Evolutionary conservation across 768 basidiomycete genomes (phyloP), one percentile per base, ranked within the genome.

Genomic region (Heimioporus sp.): DNA sequence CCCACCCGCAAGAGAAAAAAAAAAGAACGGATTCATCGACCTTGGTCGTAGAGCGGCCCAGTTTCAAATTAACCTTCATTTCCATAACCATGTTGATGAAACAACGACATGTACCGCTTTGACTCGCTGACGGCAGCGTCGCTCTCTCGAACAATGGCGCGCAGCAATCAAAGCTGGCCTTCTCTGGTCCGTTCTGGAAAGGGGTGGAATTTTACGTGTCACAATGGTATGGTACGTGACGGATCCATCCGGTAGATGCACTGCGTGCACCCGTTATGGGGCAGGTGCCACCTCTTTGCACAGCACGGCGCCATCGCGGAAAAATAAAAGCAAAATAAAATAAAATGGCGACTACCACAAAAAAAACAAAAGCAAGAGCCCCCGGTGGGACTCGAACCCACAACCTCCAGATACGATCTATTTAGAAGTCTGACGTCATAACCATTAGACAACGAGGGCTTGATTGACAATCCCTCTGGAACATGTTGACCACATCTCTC

Each of bases 341-440:
- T 2, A n/a, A n/a, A n/a, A n/a, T n/a, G n/a, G n/a, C n/a, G 12
- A 12, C 11, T 35, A 5, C 8, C 17, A 21, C n/a, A 54, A 54
- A 32, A 43, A 49, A 53, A 56, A 56, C 13, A 64, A 58, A 61
- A 61, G 10, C 10, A 51, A 47, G 24, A 80, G 83, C 86, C 84
- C 85, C 85, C 79, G 81, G 83, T 82, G 84, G 79, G 86, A 86
- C 77, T 87, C 86, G 86, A 87, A 87, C 86, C 79, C 85, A 81
- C 84, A 87, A 80, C 85, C 86, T 86, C 83, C 85, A 87, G 85
- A 87, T 55, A 79, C 79, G 83, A 84, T 80, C 83, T 85, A 81
- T 77, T 52, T 85, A 87, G 86, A 87, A 87, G 86, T 87, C 86
- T 87, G 86, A 87, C 86, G 86, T 87, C 86, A 87, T 87, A 85